Evolutionary conservation across 176 grass and related monocot species (phyloP), one percentile per base, ranked within the genome.

Genomic region (Phyllostachys edulis): DNA sequence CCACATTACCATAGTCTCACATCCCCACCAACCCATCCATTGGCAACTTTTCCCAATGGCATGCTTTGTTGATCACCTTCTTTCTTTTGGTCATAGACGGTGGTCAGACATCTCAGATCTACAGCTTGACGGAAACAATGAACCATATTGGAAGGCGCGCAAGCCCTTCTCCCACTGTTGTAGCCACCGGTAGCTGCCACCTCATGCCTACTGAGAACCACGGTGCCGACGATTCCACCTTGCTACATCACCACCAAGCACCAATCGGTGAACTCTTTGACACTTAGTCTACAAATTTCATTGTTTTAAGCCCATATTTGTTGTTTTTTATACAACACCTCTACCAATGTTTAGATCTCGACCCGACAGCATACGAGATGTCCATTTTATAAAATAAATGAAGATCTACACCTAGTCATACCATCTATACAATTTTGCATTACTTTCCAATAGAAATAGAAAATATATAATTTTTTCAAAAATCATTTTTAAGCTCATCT

Each of bases 21-120:
- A 0, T 41, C 9, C 29, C 11, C 32, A 41, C 1, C 0, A 2
- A 56, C 1, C 4, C 1, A 1, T 34, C 2, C 32, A 34, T 2
- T 34, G 32, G 32, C 2, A 34, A 34, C 32, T 34, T 34, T 34
- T 34, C 32, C 2, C 32, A 34, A 82, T 75, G 82, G 71, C 21
- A 41, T 0, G 14, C 1, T 64, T 75, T 39, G 0, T 66, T 3
- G 11, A 75, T 18, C 8, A 0, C 0, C 2, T 84, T 3, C 3
- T 65, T 4, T 75, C 37, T 6, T 64, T 74, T 50, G 44, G 72
- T 1, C 13, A 4, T 40, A 74, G 7, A 16, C 29, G 29, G 0
- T 84, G 60, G 70, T 9, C 32, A 26, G 36, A 65, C 9, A 66
- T 41, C 5, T 0, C 14, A 54, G 21, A 75, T 54, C 21, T 27